A percentile compares a stretch with the other conserved stretches of the same genome.
Evolutionary conservation across 768 basidiomycete species (phyloP).

Genomic region (Psilocybe azurescens): DNA sequence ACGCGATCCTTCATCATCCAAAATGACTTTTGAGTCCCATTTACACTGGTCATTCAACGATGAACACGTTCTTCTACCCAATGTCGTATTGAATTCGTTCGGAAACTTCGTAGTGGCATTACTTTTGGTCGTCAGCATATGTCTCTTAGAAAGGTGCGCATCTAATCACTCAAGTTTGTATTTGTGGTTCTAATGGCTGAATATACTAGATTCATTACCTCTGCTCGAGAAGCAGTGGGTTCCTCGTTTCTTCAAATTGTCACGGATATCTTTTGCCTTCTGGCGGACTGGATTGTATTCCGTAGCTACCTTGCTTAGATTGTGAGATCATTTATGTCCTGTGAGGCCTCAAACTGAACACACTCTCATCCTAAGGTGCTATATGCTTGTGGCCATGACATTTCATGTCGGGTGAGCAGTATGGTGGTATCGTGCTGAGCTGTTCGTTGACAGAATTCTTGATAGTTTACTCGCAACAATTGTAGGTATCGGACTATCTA

Average conservation of each 20-base stretch:
- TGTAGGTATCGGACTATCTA: slow-evolving; percentile 36
- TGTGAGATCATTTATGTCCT: slow-evolving; percentile 49
- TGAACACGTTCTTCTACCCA: slow-evolving; percentile 45
- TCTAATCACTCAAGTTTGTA: background rate
- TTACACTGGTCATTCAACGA: slow-evolving; percentile 49
- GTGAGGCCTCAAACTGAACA: background rate
- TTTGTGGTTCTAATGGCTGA: background rate
- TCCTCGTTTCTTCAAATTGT: slow-evolving; percentile 44
- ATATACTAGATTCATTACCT: slow-evolving; percentile 50
- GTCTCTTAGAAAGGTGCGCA: slow-evolving; percentile 62
- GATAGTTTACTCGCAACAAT: slow-evolving; percentile 54
- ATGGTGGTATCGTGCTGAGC: background rate
- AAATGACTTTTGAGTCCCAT: slow-evolving; percentile 21
- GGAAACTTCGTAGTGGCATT: slow-evolving; percentile 52
- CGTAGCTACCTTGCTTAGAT: slow-evolving; percentile 57
- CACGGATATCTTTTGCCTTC: slow-evolving; percentile 49
- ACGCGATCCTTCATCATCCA: background rate
- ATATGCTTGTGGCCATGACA: slow-evolving; percentile 79
- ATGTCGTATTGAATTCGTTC: slow-evolving; percentile 49
- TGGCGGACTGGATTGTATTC: slow-evolving; percentile 65
- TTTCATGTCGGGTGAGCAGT: slow-evolving; percentile 67
- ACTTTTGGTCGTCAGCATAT: slow-evolving; percentile 50
- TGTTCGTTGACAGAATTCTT: slow-evolving; percentile 3
- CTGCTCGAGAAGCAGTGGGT: slow-evolving; percentile 52
- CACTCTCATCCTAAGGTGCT: slow-evolving; percentile 46